Evolutionary conservation across 768 basidiomycete genomes (phyloP).

Genomic region (Tricholoma furcatifolium): DNA sequence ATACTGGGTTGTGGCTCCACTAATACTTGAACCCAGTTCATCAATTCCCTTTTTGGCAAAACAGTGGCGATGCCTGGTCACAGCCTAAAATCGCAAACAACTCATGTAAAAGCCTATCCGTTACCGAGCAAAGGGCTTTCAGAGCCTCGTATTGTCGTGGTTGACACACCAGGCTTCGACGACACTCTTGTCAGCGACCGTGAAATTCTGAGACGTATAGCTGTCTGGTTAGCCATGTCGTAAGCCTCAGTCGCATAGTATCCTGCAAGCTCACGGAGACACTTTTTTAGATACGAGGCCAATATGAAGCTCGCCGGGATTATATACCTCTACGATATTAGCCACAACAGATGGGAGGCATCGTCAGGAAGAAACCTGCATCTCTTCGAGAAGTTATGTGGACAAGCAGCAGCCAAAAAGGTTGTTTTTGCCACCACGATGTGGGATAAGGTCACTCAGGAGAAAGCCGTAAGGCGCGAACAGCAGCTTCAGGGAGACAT

Average conservation of each 20-base stretch:
- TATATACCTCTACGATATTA: constrained; percentile 12
- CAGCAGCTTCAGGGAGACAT: background rate
- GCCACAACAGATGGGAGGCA: background rate
- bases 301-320: constrained; percentile 9
- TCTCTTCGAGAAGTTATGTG: constrained; percentile 11
- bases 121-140: background rate
- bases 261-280: background rate
- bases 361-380: constrained; percentile 4
- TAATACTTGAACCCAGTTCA: background rate
- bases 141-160: constrained; percentile 10
- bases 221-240: constrained; percentile 12
- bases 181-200: constrained; percentile 10
- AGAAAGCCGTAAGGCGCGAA: background rate
- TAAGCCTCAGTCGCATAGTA: background rate
- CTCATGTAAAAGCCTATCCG: background rate
- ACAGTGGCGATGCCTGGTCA: background rate
- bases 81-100: background rate
- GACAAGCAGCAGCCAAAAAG: background rate
- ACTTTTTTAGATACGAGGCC: background rate
- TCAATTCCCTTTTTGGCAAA: background rate
- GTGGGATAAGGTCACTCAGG: background rate
- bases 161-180: constrained; percentile 21
- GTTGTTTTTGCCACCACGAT: constrained; percentile 13
- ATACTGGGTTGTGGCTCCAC: background rate
- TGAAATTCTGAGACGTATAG: constrained; percentile 12